These are phyloP conservation scores for Abrus precatorius DNA, from an alignment of 306 rosid species.

Conservation along the genomic window DNA sequence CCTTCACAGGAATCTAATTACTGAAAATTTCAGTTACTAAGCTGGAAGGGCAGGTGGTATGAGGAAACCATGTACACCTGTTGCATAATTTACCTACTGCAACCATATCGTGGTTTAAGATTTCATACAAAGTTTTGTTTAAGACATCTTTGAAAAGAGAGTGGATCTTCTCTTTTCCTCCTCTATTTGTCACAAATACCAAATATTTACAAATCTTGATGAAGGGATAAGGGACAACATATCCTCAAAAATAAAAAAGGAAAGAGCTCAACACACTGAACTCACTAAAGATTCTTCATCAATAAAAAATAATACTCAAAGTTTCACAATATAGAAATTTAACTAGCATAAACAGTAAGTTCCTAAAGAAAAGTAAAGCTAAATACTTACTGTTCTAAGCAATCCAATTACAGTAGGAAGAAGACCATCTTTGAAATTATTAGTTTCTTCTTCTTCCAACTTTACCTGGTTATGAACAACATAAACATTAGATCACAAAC, in stretches of 20 bases:
- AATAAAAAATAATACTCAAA: slow-evolving; percentile 41
- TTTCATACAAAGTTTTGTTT: neutral
- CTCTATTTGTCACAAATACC: slow-evolving; percentile 9
- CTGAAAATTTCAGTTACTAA: neutral
- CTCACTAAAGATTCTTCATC: slow-evolving; percentile 28
- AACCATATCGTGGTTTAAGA: neutral
- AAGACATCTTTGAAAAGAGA: slow-evolving; percentile 4
- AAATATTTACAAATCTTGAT: slow-evolving; percentile 2
- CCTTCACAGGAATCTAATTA: no score
- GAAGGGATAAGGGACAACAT: slow-evolving; percentile 34
- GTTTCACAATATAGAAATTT: slow-evolving; percentile 32
- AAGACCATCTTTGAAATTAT: slow-evolving; percentile 79
- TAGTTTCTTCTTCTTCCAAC: slow-evolving; percentile 85
- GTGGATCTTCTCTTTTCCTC: slow-evolving; percentile 6
- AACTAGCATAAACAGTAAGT: slow-evolving; percentile 23
- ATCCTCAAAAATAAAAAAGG: slow-evolving; percentile 44
- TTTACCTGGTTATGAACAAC: slow-evolving; percentile 64
- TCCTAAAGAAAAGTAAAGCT: slow-evolving; percentile 24
- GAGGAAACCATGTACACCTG: slow-evolving; percentile 1
- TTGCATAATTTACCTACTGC: slow-evolving; percentile 18
- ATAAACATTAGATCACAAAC: slow-evolving; percentile 52
- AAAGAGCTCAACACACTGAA: slow-evolving; percentile 20
- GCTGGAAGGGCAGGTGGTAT: neutral
- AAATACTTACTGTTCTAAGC: slow-evolving; percentile 95
- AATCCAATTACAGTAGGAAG: slow-evolving; percentile 93